These are phyloP conservation scores for Bullera alba DNA, from an alignment of 768 basidiomycete genomes.

Conservation along the genomic window DNA sequence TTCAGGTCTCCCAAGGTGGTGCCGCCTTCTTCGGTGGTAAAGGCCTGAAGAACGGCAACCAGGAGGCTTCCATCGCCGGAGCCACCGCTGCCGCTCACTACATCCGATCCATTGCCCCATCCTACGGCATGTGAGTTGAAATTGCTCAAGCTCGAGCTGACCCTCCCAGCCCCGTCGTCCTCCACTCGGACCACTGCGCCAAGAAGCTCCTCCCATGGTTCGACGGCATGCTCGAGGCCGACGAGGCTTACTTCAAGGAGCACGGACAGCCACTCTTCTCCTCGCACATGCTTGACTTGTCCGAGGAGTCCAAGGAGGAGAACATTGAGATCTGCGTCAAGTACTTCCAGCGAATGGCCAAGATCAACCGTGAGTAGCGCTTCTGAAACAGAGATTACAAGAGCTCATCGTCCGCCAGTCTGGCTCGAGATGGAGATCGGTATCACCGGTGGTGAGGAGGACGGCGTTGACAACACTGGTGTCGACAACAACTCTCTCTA, in stretches of 20 bases:
- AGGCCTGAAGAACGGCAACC: conserved; percentile 87
- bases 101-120: conserved; percentile 75
- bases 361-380: conserved; percentile 54
- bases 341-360: conserved; percentile 93
- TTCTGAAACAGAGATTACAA: background rate
- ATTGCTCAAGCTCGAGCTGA: background rate
- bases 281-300: conserved; percentile 98
- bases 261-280: conserved; percentile 60
- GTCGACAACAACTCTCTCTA: conserved; percentile 91
- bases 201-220: conserved; percentile 98
- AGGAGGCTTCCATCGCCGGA: conserved; percentile 90
- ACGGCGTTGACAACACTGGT: conserved; percentile 94
- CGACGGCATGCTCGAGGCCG: conserved; percentile 93
- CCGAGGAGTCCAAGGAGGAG: conserved; percentile 70
- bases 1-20: conserved; percentile 96
- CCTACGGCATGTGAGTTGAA: conserved; percentile 75
- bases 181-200: conserved; percentile 98
- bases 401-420: conserved; percentile 18
- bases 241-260: conserved; percentile 84
- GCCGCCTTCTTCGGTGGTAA: conserved; percentile 94
- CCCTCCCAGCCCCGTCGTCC: conserved; percentile 72
- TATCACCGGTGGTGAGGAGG: conserved; percentile 99
- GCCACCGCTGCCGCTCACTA: conserved; percentile 88
- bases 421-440: conserved; percentile 99
- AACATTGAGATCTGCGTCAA: conserved; percentile 89